Percentiles rank a stretch among this genome's conserved stretches.
phyloP scores from a whole-genome alignment of 208 protist species.

The Crithidia expoeki region DNA sequence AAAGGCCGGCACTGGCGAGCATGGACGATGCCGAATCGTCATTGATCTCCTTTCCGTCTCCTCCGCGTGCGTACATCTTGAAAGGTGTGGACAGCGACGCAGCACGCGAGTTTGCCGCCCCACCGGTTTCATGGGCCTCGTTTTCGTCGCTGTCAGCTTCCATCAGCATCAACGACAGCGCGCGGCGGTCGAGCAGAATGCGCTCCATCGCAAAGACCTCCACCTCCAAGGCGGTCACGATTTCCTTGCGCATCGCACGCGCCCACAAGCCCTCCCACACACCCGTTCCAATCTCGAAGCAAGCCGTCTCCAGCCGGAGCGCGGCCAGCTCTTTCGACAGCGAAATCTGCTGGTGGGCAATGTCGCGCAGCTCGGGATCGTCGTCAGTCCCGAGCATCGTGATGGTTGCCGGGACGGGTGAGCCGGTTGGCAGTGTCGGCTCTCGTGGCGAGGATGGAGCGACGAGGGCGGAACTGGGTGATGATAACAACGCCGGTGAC shows the following conservation, averaged over 20 bases:
- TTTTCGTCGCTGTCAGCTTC: constrained; percentile 8
- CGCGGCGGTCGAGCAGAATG: constrained; percentile 60
- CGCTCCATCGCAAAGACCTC: constrained; percentile 73
- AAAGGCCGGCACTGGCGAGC: neutral
- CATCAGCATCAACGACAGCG: constrained; percentile 43
- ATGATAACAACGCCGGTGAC: constrained; percentile 1
- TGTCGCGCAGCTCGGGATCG: constrained; percentile 68
- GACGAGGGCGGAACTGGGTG: neutral
- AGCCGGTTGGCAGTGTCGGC: constrained; percentile 25
- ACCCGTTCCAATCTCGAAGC: constrained; percentile 65
- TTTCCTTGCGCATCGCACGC: constrained; percentile 77
- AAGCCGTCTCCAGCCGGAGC: constrained; percentile 74
- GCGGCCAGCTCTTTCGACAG: constrained; percentile 71
- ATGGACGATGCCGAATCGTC: neutral
- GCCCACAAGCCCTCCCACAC: constrained; percentile 88
- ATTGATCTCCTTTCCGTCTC: neutral
- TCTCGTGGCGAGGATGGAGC: constrained; percentile 10
- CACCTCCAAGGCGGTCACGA: constrained; percentile 60
- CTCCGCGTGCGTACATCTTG: neutral
- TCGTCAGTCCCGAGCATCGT: constrained; percentile 33
- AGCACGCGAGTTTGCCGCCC: neutral
- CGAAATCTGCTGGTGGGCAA: constrained; percentile 75
- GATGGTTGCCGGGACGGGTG: constrained; percentile 17
- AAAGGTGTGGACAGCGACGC: neutral
- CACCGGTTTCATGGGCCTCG: neutral